Base-by-base conservation (phyloP, 495 filamentous ascomycete genomes). In the Margaritispora aquatica region DNA sequence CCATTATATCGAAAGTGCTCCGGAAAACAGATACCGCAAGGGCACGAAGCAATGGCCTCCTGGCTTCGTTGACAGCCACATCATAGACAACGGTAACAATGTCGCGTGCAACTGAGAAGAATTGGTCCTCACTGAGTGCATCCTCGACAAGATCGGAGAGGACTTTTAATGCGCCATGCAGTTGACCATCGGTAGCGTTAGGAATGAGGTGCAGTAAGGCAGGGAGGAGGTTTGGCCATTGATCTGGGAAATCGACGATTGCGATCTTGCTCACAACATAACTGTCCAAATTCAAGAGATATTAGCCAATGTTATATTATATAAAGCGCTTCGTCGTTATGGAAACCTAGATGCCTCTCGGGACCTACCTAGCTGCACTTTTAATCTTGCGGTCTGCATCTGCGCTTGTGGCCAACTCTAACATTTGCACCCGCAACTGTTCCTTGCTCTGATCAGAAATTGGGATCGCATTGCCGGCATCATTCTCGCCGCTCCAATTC, bases 251-350 rank as follows among this genome's bases (percentile, higher is more conserved):
- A 74, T 98, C 94, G 66, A 84, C 82, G 58, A 84, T 87, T 54
- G 95, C 94, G 62, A 98, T 96, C 75, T 97, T 97, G 77, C 89
- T 91, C 54, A 97, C 90, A n/a, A 88, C 89, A 67, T 86, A 88
- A 69, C 93, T 83, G 65, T 44, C 24, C n/a, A 1, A 29, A 15
- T 9, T 51, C 46, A 36, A 21, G 38, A 57, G 3, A 44, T 17
- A 67, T 69, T 61, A 59, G 55, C 47, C 46, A 44, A 44, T 44
- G 19, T 44, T 44, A 8, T 44, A 17, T 44, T n/a, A 8, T 17
- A 34, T 13, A 10, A 9, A 15, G 29, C 15, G 5, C 19, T 17
- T 44, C 19, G 8, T 8, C 19, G 4, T 7, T 9, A 44, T 3
- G 11, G 38, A 44, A 44, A n/a, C 38, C 11, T 17, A 44, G 17